These are phyloP conservation scores for Talaromyces islandicus DNA, from an alignment of 2,329 filamentous ascomycete genomes.

Conservation along the genomic window DNA sequence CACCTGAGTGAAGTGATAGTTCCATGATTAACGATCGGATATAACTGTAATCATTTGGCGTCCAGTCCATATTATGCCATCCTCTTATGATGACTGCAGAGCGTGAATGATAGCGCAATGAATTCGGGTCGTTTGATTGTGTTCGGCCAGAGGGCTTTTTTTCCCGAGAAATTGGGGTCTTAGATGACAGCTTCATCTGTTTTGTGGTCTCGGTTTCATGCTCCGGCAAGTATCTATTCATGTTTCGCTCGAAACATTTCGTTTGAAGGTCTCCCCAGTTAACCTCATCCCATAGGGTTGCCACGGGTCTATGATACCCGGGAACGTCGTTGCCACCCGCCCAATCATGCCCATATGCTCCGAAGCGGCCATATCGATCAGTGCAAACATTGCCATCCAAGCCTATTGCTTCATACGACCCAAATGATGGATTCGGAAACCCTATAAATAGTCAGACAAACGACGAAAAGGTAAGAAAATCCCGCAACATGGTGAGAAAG, in stretches of 20 bases:
- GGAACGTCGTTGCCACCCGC: constrained; percentile 12
- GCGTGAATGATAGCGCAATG: constrained; percentile 24
- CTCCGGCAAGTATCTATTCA: constrained; percentile 49
- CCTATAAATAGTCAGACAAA: constrained; percentile 18
- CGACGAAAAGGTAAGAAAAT: background rate
- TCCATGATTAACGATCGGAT: constrained; percentile 79
- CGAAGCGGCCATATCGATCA: constrained; percentile 61
- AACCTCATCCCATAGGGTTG: constrained; percentile 52
- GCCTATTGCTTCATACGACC: constrained; percentile 56
- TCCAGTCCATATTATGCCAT: constrained; percentile 75
- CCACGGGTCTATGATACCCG: constrained; percentile 16
- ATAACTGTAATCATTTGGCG: constrained; percentile 72
- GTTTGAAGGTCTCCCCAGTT: constrained; percentile 68
- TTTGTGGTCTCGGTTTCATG: constrained; percentile 7
- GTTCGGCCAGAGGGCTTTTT: constrained; percentile 9
- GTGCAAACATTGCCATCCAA: constrained; percentile 61
- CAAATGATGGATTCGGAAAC: constrained; percentile 58
- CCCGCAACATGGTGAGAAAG: background rate
- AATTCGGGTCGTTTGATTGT: constrained; percentile 31
- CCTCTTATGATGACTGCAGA: constrained; percentile 77
- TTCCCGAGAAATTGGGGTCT: constrained; percentile 1
- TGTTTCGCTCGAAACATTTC: constrained; percentile 60
- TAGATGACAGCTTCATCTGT: background rate
- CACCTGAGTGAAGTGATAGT: constrained; percentile 63
- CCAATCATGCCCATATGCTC: constrained; percentile 42